A percentile compares a stretch with the other conserved stretches of the same genome.
Conservation (phyloP, 345 rosid species). For the Zanthoxylum bungeanum region DNA sequence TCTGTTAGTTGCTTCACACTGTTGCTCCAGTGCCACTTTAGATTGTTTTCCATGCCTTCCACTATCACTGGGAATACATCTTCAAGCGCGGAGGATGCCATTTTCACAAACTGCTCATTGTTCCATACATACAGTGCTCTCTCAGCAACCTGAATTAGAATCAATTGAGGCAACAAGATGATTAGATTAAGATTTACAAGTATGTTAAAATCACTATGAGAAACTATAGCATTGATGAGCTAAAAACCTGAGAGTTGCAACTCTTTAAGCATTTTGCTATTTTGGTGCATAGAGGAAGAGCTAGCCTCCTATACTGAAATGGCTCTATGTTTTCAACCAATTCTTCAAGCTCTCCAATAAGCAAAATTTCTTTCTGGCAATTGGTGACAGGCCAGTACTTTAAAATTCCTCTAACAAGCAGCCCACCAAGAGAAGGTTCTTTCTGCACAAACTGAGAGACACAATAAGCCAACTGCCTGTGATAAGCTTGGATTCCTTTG, state of each 20-base stretch:
- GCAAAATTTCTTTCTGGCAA: slow-evolving; percentile 50
- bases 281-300: slow-evolving; percentile 43
- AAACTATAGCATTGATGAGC: not conserved
- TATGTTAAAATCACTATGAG: not conserved
- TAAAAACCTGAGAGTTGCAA: slow-evolving; percentile 54
- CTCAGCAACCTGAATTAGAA: slow-evolving; percentile 47
- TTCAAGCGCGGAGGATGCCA: slow-evolving; percentile 44
- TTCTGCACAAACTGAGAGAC: slow-evolving; percentile 62
- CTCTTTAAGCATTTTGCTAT: slow-evolving; percentile 50
- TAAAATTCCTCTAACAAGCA: slow-evolving; percentile 43
- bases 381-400: slow-evolving; percentile 65
- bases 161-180: not conserved
- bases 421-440: slow-evolving; percentile 53
- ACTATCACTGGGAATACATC: slow-evolving; percentile 57
- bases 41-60: slow-evolving; percentile 58
- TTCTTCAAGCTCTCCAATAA: slow-evolving; percentile 58
- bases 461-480: slow-evolving; percentile 49
- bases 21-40: slow-evolving; percentile 58
- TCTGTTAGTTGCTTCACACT: slow-evolving; percentile 58
- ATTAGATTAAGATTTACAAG: no score
- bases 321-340: slow-evolving; percentile 55
- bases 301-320: slow-evolving; percentile 50
- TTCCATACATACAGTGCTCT: slow-evolving; percentile 62
- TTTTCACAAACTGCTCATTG: slow-evolving; percentile 60
- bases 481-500: slow-evolving; percentile 42